Evolutionary conservation across 2,329 filamentous ascomycete species (phyloP).

Genomic region (Triangularia setosa): DNA sequence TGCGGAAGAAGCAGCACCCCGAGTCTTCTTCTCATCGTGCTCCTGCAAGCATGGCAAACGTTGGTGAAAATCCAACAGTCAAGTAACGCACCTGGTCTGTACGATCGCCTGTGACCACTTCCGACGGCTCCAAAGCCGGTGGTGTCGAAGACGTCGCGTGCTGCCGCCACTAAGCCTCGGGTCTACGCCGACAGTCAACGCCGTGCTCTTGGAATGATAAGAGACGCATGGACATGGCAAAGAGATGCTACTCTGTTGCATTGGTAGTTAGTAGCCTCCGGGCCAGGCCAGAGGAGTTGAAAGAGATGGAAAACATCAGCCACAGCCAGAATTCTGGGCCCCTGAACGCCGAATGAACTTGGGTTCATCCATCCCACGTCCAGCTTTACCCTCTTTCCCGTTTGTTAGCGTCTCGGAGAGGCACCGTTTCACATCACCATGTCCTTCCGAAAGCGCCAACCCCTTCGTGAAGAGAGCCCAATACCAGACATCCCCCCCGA

Average conservation of each 20-base stretch:
- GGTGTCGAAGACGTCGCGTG: too few species aligned
- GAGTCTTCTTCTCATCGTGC: neutral
- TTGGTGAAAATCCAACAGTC: neutral
- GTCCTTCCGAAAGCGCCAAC: neutral
- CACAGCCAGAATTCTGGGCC: neutral
- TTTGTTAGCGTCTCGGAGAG: neutral
- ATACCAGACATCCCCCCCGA: conserved; percentile 9
- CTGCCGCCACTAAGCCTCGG: neutral
- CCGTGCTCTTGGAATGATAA: neutral
- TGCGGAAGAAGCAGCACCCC: neutral
- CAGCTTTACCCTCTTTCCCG: neutral
- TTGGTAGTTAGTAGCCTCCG: neutral
- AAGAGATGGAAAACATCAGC: neutral
- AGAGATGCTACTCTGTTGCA: neutral
- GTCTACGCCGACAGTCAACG: neutral
- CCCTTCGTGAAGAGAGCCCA: neutral
- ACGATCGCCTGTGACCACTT: neutral
- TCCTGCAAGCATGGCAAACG: neutral
- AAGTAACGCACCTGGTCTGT: neutral
- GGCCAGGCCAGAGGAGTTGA: neutral
- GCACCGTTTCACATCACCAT: neutral
- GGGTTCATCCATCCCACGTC: neutral
- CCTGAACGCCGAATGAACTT: neutral
- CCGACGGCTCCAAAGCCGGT: too few species aligned
- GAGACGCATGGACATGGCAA: neutral